phyloP scores from a whole-genome alignment of 2,329 filamentous ascomycete genomes.

The Sclerotinia glacialis region DNA sequence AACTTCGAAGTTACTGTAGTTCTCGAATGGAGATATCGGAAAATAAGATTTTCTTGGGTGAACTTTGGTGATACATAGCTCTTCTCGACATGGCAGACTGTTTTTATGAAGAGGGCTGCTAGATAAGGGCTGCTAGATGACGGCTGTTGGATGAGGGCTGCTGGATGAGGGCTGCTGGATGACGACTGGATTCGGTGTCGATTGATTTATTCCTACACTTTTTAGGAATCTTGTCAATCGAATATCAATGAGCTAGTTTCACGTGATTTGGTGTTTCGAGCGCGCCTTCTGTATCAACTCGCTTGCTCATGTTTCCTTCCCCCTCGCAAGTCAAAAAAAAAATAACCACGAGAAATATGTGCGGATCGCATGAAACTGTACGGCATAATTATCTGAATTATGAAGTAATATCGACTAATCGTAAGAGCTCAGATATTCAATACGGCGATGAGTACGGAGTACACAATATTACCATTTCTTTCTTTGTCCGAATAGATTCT shows the following conservation, averaged over 20 bases:
- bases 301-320: neutral
- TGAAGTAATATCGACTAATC: neutral
- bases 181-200: neutral
- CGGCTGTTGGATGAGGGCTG: too few relatives aligned
- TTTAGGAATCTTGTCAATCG: neutral
- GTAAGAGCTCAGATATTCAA: neutral
- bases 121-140: neutral
- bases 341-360: neutral
- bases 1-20: conserved; percentile 18
- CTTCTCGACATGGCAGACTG: neutral
- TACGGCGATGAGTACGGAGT: neutral
- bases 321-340: neutral
- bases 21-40: conserved; percentile 15
- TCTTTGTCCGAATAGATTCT: conserved; percentile 10
- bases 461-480: neutral
- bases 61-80: conserved; percentile 3
- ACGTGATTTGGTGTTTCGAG: conserved; percentile 20
- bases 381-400: neutral
- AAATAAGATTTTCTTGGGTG: conserved; percentile 9
- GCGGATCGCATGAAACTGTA: neutral
- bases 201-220: neutral
- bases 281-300: conserved; percentile 20
- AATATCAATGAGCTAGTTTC: neutral
- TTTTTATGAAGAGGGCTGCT: neutral
- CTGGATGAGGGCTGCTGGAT: neutral